Evolutionary conservation across 257 asterid genomes (phyloP).

Genomic region (Apocynum venetum): DNA sequence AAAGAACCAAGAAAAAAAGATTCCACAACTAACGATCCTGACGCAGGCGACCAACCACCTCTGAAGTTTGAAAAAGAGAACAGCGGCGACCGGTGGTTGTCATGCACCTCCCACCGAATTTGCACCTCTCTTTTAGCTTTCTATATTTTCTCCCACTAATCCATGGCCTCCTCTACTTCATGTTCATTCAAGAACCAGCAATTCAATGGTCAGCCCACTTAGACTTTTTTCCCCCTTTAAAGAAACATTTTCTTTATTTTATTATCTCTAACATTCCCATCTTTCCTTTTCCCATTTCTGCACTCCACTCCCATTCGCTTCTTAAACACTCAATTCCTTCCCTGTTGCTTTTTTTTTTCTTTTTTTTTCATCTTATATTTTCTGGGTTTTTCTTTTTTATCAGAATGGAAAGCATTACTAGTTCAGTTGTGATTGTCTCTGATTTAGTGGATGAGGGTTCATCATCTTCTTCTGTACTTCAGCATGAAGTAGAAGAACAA

Average conservation of each 20-base stretch:
- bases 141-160: background rate
- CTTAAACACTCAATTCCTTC: slow-evolving; percentile 6
- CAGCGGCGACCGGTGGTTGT: no score
- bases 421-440: background rate
- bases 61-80: no score
- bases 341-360: background rate
- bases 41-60: no score
- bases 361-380: background rate
- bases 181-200: background rate
- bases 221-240: background rate
- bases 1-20: no score
- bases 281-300: background rate
- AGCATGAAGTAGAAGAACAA: background rate
- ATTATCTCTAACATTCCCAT: slow-evolving; percentile 4
- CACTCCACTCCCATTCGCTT: slow-evolving; percentile 15
- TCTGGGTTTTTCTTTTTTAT: background rate
- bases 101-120: no score
- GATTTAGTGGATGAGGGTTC: background rate
- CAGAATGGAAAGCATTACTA: slow-evolving; percentile 13
- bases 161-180: background rate
- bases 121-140: background rate
- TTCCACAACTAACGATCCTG: no score
- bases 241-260: background rate
- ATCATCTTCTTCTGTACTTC: slow-evolving; percentile 7
- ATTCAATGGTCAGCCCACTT: background rate